A percentile compares a stretch with the other conserved stretches of the same genome.
Evolutionary conservation across 2,329 filamentous ascomycete species (phyloP).

Genomic region (Leptosphaerulina australis): DNA sequence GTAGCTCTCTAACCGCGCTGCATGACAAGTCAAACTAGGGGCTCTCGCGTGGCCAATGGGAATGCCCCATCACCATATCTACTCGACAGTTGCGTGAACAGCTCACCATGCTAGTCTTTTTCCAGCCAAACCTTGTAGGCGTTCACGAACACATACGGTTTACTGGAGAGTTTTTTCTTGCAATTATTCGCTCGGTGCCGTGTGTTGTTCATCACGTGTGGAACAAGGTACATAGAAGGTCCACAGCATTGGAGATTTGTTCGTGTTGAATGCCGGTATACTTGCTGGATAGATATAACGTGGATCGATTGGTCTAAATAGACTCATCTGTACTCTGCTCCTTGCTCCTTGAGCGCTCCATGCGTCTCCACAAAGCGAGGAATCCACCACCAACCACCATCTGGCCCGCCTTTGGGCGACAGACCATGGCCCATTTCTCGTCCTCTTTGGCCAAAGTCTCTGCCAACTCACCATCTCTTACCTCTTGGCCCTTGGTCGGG

Average conservation of each 20-base stretch:
- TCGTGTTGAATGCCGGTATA: slow-evolving; percentile 11
- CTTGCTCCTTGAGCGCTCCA: slow-evolving; percentile 29
- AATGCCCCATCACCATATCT: slow-evolving; percentile 16
- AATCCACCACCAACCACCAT: slow-evolving; percentile 47
- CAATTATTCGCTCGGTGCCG: slow-evolving; percentile 14
- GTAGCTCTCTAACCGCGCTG: slow-evolving; percentile 29
- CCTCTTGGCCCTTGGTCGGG: slow-evolving; percentile 28
- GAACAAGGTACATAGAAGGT: slow-evolving; percentile 4
- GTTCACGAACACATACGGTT: slow-evolving; percentile 12
- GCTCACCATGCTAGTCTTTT: slow-evolving; percentile 17
- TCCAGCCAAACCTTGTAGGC: slow-evolving; percentile 14
- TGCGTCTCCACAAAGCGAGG: slow-evolving; percentile 45
- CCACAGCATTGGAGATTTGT: slow-evolving; percentile 2
- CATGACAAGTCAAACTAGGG: slow-evolving; percentile 27
- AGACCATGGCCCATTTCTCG: slow-evolving; percentile 46
- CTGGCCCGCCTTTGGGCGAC: slow-evolving; percentile 46
- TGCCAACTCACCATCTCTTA: slow-evolving; percentile 39
- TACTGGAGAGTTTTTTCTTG: slow-evolving; percentile 15
- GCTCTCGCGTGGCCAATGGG: slow-evolving; percentile 33
- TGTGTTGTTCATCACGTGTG: slow-evolving; percentile 20
- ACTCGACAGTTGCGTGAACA: slow-evolving; percentile 11
- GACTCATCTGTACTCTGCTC: slow-evolving; percentile 9
- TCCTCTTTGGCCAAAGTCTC: slow-evolving; percentile 32
- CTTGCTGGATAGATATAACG: slow-evolving; percentile 2
- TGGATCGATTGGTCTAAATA: slow-evolving; percentile 10